Base-by-base conservation (phyloP, 495 filamentous ascomycete genomes). In the Cenococcum geophilum region DNA sequence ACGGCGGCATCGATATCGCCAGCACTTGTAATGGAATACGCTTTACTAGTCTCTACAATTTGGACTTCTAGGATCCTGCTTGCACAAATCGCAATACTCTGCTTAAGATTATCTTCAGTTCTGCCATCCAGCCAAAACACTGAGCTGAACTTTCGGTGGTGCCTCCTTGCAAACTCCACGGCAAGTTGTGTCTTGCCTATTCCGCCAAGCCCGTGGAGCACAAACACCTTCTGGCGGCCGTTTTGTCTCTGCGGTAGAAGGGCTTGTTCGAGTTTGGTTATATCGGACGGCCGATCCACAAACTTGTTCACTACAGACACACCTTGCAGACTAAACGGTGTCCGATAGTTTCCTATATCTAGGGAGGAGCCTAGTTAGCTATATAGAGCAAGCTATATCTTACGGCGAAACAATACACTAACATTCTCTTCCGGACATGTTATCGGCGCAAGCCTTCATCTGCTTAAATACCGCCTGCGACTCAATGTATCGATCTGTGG, bases 281-380 rank as follows among this genome's bases (percentile, higher is more conserved):
- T 63, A 9, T 66, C 63, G 12, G 21, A 9, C 9, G 51, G 36
- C 35, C 63, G 53, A 22, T 58, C 54, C 36, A 59, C 63, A 54
- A 66, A 66, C n/a, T n/a, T n/a, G n/a, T 14, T 9, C 58, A 34
- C 54, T 54, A 32, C 20, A 57, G 63, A 59, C 27, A 66, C 52
- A 43, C 63, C 60, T 63, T 59, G 37, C 4, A 66, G 60, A 53
- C 53, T 63, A 47, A 66, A 66, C n/a, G n/a, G 45, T 3, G 42
- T 49, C 18, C 59, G 36, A 20, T 63, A 59, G 0, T 58, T 48
- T n/a, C n/a, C n/a, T n/a, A n/a, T n/a, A n/a, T n/a, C n/a, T n/a
- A n/a, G n/a, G n/a, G n/a, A n/a, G n/a, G n/a, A n/a, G n/a, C n/a
- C n/a, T n/a, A n/a, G n/a, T n/a, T n/a, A n/a, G n/a, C n/a, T n/a